A percentile compares a stretch with the other conserved stretches of the same genome.
Evolutionary conservation across 441 rosid species (phyloP).

Genomic region (Erodium moschatum): DNA sequence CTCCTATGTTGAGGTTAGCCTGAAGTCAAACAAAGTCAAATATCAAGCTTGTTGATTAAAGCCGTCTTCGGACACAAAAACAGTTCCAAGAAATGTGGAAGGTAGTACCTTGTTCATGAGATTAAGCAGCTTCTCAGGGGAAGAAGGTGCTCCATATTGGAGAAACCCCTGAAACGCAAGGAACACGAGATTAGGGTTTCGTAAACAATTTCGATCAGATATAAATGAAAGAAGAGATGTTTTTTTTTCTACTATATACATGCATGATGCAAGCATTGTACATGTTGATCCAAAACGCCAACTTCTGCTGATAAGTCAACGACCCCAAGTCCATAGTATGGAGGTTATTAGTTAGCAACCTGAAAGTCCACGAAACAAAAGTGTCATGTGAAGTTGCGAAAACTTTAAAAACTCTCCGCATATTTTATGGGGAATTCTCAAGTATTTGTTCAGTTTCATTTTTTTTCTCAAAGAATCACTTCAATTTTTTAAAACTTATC

Average conservation of each 20-base stretch:
- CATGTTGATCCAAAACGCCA: slow-evolving; percentile 97
- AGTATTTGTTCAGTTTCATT: no score
- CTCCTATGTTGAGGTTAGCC: slow-evolving; percentile 83
- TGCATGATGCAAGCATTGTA: slow-evolving; percentile 96
- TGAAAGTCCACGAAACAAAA: slow-evolving; percentile 24
- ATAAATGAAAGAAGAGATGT: slow-evolving; percentile 5
- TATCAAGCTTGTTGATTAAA: background rate
- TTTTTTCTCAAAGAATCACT: no score
- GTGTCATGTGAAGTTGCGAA: background rate
- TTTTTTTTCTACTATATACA: slow-evolving; percentile 37
- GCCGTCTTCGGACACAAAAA: background rate
- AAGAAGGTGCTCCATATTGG: slow-evolving; percentile 71
- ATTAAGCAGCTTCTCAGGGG: slow-evolving; percentile 52
- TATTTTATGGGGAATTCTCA: no score
- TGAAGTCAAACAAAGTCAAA: slow-evolving; percentile 18
- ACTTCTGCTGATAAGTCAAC: slow-evolving; percentile 61
- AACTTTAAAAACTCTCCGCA: no score
- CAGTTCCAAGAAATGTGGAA: background rate
- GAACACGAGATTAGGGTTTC: background rate
- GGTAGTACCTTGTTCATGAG: slow-evolving; percentile 67
- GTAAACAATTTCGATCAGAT: background rate
- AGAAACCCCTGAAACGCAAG: slow-evolving; percentile 60
- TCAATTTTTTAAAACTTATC: no score
- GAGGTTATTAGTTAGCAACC: slow-evolving; percentile 64
- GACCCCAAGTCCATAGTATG: slow-evolving; percentile 56